Conservation (phyloP, 495 filamentous ascomycete genomes). For the Aspergillus cavernicola region DNA sequence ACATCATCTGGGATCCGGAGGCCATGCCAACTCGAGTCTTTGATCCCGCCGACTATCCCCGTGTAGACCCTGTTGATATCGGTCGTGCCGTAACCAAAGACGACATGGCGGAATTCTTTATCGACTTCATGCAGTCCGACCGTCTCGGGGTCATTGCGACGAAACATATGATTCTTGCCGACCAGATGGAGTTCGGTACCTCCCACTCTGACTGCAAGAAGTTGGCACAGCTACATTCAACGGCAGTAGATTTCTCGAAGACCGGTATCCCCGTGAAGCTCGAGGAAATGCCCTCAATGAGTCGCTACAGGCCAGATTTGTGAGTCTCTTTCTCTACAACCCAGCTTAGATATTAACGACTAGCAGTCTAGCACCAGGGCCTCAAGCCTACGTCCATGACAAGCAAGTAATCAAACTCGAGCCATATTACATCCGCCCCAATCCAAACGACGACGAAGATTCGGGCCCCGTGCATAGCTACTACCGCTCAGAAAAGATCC, state of each 20-base stretch:
- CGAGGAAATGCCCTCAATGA: constrained; percentile 36
- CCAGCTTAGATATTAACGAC: not conserved
- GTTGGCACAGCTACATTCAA: constrained; percentile 69
- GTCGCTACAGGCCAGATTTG: constrained; percentile 53
- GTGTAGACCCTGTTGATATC: constrained; percentile 50
- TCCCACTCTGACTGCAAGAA: constrained; percentile 52
- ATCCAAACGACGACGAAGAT: constrained; percentile 51
- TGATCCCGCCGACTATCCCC: constrained; percentile 64
- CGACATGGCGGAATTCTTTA: constrained; percentile 76
- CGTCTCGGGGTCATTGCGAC: constrained; percentile 66
- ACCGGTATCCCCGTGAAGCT: constrained; percentile 62
- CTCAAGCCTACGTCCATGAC: constrained; percentile 48
- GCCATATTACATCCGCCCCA: constrained; percentile 1
- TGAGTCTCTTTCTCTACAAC: not conserved
- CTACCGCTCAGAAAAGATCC: constrained; percentile 64
- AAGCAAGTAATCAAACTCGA: constrained; percentile 15
- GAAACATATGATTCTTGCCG: constrained; percentile 65
- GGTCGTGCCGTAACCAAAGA: constrained; percentile 46
- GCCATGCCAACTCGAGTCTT: constrained; percentile 41
- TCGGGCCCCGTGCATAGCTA: constrained; percentile 41
- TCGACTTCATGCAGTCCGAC: constrained; percentile 76
- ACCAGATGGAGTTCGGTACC: constrained; percentile 54
- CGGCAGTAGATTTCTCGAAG: constrained; percentile 81
- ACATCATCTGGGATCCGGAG: constrained; percentile 62
- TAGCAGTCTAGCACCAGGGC: constrained; percentile 56